These are phyloP conservation scores for Pythium sukuiense DNA, from an alignment of 352 stramenopile genomes.

Conservation along the genomic window DNA sequence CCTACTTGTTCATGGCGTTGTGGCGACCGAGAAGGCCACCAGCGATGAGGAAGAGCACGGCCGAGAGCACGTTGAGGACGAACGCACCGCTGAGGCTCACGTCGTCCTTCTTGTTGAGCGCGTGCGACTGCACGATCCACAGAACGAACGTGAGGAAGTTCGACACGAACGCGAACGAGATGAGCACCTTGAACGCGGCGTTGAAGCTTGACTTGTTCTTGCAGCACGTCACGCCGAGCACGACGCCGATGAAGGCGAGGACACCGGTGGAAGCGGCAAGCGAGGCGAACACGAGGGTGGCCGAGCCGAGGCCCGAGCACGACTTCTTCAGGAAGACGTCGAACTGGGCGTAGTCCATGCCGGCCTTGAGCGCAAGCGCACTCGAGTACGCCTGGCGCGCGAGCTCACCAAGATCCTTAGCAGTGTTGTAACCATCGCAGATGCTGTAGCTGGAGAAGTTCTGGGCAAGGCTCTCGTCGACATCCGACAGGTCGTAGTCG, in stretches of 20 bases:
- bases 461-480: conserved; percentile 34
- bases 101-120: conserved; percentile 58
- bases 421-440: conserved; percentile 54
- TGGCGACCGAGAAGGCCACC: conserved; percentile 29
- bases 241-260: conserved; percentile 48
- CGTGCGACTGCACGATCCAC: conserved; percentile 57
- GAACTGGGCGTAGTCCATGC: conserved; percentile 53
- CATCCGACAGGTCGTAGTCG: conserved; percentile 43
- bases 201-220: conserved; percentile 70
- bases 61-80: conserved; percentile 47
- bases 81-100: conserved; percentile 59
- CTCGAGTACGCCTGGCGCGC: conserved; percentile 36
- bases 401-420: conserved; percentile 27
- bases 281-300: conserved; percentile 46
- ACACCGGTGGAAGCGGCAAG: conserved; percentile 41
- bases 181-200: conserved; percentile 42
- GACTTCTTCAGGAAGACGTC: conserved; percentile 61
- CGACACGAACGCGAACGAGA: conserved; percentile 37
- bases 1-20: conserved; percentile 26
- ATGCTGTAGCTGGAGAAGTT: conserved; percentile 62
- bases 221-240: conserved; percentile 70
- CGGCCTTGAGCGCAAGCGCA: conserved; percentile 38
- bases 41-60: conserved; percentile 46
- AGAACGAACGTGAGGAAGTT: conserved; percentile 57
- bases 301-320: conserved; percentile 45